phyloP scores from a whole-genome alignment of 129 eudicot species.

The Flaveria brownii region DNA sequence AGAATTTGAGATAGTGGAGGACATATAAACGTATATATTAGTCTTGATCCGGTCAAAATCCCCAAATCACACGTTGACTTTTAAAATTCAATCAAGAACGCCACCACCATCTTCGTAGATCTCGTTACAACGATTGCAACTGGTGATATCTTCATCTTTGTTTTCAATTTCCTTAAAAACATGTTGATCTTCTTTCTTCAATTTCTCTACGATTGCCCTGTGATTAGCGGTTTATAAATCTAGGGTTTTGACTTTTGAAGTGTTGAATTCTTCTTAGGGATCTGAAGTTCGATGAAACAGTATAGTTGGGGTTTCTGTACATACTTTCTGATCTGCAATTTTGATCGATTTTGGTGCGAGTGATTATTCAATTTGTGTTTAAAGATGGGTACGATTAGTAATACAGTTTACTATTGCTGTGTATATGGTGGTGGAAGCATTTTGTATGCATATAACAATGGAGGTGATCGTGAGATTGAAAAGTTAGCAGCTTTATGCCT shows the following conservation, averaged over 20 bases:
- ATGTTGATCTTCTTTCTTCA: too few relatives aligned
- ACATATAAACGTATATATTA: too few relatives aligned
- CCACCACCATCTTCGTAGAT: conserved; percentile 19
- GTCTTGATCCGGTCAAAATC: neutral
- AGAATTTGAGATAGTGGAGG: neutral
- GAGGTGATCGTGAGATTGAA: conserved; percentile 58
- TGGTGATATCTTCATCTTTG: conserved; percentile 26
- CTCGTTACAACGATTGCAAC: conserved; percentile 2
- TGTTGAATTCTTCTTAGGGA: neutral
- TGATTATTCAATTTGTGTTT: neutral
- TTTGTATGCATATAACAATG: conserved; percentile 48
- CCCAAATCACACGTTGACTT: conserved; percentile 25
- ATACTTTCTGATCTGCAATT: conserved; percentile 9
- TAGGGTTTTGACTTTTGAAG: conserved; percentile 24
- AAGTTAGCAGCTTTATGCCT: conserved; percentile 58
- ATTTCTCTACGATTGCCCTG: neutral
- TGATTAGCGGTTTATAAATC: neutral
- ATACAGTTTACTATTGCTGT: conserved; percentile 57
- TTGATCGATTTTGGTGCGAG: neutral
- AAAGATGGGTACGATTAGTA: conserved; percentile 43
- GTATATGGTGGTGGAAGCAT: conserved; percentile 57
- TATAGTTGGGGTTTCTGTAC: too few relatives aligned
- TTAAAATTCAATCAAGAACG: conserved; percentile 17
- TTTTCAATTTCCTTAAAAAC: conserved; percentile 5
- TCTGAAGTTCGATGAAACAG: neutral